Base-by-base conservation (phyloP, 495 filamentous ascomycete genomes). In the Aspergillus sclerotiicarbonarius region DNA sequence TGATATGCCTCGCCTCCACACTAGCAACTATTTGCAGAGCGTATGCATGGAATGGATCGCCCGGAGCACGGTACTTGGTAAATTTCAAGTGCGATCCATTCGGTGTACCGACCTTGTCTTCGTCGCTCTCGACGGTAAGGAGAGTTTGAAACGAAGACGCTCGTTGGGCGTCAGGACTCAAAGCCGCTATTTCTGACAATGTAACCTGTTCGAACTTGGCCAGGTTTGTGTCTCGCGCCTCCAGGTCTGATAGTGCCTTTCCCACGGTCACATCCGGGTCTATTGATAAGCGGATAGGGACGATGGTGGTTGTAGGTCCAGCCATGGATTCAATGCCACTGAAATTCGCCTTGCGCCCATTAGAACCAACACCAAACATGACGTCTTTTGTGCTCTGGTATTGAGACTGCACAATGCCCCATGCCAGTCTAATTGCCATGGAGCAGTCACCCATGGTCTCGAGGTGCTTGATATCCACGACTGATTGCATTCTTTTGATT, bases 101-200 rank as follows among this genome's bases (percentile, higher is more conserved):
- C 53, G 13, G 53, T 46, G 43, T 55, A 13, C 29, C 19, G 19
- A 21, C 10, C 3, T 47, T 21, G 12, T 51, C 31, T 10, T 21
- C 49, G 32, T 41, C 12, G 13, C 37, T 21, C 21, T 59, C 53
- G 4, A 60, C 16, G 13, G 29, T 25, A 0, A 65, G 57, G 12
- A 53, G 56, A 18, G 69, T 81, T 49, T 80, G 74, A 56, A 86
- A 76, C 44, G 80, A 76, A 54, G 81, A 84, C 2, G 82, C 84
- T 25, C 71, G 63, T 45, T 71, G 63, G 2, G 80, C 74, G 21
- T 86, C 82, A 0, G 69, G 45, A 35, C 74, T 77, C 16, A 85
- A 63, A 13, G 63, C 62, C 45, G 73, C 68, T 45, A 89, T 88
- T 49, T 83, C 72, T 60, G 79, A 72, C 0, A 83, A 62, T 9